Evolutionary conservation across 345 rosid species (phyloP).

Genomic region (Euphorbia lathyris): DNA sequence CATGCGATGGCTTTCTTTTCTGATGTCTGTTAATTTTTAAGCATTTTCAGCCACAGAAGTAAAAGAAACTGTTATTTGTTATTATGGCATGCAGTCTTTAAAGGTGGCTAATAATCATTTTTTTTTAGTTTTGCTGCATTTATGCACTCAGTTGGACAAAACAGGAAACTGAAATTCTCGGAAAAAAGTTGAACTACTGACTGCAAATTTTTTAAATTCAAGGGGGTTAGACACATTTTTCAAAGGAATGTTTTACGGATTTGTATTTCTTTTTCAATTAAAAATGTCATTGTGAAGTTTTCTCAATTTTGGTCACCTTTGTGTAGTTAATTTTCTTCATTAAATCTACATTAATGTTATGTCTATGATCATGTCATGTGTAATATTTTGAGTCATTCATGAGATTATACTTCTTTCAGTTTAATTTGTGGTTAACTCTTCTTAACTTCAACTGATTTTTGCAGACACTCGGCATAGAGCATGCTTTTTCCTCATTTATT

Average conservation of each 20-base stretch:
- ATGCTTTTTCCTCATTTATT: slow-evolving; percentile 95
- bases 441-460: slow-evolving; percentile 12
- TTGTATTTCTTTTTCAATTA: not conserved
- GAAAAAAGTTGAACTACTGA: not conserved
- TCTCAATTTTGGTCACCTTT: no score
- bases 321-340: no score
- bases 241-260: not conserved
- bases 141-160: not conserved
- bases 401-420: not conserved
- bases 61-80: not conserved
- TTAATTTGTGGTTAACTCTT: slow-evolving; percentile 9
- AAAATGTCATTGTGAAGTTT: no score
- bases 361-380: no score
- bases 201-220: not conserved
- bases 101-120: no score
- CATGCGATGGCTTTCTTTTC: no score
- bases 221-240: not conserved
- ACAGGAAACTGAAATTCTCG: not conserved
- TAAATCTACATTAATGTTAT: no score
- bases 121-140: not conserved
- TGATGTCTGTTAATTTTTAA: no score
- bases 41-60: not conserved
- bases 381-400: not conserved
- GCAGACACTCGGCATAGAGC: slow-evolving; percentile 95
- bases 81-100: not conserved